Evolutionary conservation across 768 basidiomycete species (phyloP).

Genomic region (Leccinum obscurum): DNA sequence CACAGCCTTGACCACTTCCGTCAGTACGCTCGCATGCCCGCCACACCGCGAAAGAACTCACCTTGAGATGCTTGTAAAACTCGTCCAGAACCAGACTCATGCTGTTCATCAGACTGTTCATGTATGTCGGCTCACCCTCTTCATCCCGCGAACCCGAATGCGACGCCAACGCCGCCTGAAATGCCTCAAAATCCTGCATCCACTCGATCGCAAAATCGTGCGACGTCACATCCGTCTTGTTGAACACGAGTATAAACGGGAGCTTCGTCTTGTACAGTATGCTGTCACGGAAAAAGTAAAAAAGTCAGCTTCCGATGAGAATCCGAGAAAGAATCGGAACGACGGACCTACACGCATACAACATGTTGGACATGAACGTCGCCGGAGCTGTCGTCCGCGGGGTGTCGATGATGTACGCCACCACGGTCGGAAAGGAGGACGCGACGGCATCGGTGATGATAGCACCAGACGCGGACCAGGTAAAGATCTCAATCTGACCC

Average conservation of each 20-base stretch:
- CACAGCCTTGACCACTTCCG: constrained; percentile 66
- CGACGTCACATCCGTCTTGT: constrained; percentile 92
- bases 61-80: constrained; percentile 96
- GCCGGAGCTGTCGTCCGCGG: constrained; percentile 92
- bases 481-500: constrained; percentile 99
- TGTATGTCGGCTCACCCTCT: constrained; percentile 93
- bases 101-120: constrained; percentile 98
- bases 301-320: neutral
- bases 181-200: constrained; percentile 98
- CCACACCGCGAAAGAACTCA: constrained; percentile 32
- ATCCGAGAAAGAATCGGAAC: neutral
- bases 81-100: constrained; percentile 99
- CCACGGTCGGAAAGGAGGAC: constrained; percentile 87
- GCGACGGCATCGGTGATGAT: constrained; percentile 99
- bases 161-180: constrained; percentile 82
- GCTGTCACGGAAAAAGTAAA: constrained; percentile 38
- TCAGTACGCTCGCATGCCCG: neutral
- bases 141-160: constrained; percentile 67
- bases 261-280: constrained; percentile 98
- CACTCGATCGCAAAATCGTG: constrained; percentile 94
- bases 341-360: constrained; percentile 90
- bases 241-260: constrained; percentile 97
- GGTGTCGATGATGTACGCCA: constrained; percentile 97
- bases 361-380: constrained; percentile 99
- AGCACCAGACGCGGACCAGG: constrained; percentile 98